Evolutionary conservation across 2,329 filamentous ascomycete genomes (phyloP), one percentile per base, ranked within the genome.

Genomic region (Rhinocladiella similis): DNA sequence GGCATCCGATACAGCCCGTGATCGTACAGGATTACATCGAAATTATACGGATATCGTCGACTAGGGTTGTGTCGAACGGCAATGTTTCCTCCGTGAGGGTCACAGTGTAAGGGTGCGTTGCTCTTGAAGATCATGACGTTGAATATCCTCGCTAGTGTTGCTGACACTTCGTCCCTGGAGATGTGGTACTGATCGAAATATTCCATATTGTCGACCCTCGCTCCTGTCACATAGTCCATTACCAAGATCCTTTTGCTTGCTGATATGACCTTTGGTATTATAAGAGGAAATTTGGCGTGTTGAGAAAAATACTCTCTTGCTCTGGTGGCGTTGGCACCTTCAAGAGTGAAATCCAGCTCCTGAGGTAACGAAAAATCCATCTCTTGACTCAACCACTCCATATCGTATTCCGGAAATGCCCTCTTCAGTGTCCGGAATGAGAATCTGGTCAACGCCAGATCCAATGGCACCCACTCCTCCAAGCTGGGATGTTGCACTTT

Each of bases 61-160:
- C 72, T 74, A 3, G 80, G 71, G 68, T 93, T 94, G 70, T 90
- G 86, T 41, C 92, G 86, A 59, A 99, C 91, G 19, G 94, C 92
- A 53, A 99, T 88, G 69, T 99, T 99, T 45, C 94, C 94, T 47
- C 92, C 94, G 69, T 99, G 94, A 0, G 94, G 94, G 69, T 99
- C 94, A 74, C 94, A 99, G 75, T 99, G 94, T 38, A 99, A 77
- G 0, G 94, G 91, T 0, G 93, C 93, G 57, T 87, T 83, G 50
- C 87, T 83, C 47, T 93, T 92, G 64, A 99, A 99, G 65, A 99
- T 97, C 94, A 99, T 99, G 71, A 97, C 92, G 77, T 99, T 99
- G 81, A 99, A 99, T 57, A 99, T 91, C 57, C 87, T 86, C 0
- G 94, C 88, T 3, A 99, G 79, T 0, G 91, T 89, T 1, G 93